Base-by-base conservation (phyloP, 306 rosid species). In the Inga oerstediana region DNA sequence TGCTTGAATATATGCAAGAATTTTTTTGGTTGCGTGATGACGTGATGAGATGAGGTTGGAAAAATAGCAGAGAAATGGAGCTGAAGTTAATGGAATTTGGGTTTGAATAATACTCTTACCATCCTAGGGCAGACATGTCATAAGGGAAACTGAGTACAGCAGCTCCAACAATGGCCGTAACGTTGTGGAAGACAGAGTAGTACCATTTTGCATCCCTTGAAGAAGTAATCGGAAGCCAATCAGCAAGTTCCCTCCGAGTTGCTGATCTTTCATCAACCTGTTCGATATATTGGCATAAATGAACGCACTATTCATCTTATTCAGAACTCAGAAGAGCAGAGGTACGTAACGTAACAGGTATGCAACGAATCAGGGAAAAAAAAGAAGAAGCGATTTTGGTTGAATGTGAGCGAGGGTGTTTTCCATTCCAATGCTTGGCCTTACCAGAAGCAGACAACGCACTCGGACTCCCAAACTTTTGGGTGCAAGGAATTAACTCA, bases 81-180 rank as follows among this genome's bases (percentile, higher is more conserved):
- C 48, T 69, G 14, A 16, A 56, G 68, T 32, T 59, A 59, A 59
- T 3, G 73, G 16, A 72, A 24, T 71, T 43, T 51, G 80, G 66
- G 62, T 52, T 73, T 65, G 72, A 78, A 61, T 4, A 27, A 61
- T 4, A 27, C 62, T 49, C 65, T 67, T 88, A 91, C 98, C 97
- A 92, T 79, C 97, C 96, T 20, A 92, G 93, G 3, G 88, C 66
- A 5, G 97, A 43, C 93, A 94, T 82, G 77, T 96, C 92, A 32
- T 49, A 81, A 9, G 97, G 98, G 62, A 59, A 59, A 59, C 97
- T 79, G 3, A 93, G 90, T 43, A 94, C 93, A 65, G 97, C 98
- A 32, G 96, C 97, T 24, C 97, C 98, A 76, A 94, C 94, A 97
- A 91, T 94, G 83, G 96, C 93, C 46, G 97, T 91, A 69, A 94